Evolutionary conservation across 139 green algal species (phyloP).

Genomic region (Micractinium sp.): DNA sequence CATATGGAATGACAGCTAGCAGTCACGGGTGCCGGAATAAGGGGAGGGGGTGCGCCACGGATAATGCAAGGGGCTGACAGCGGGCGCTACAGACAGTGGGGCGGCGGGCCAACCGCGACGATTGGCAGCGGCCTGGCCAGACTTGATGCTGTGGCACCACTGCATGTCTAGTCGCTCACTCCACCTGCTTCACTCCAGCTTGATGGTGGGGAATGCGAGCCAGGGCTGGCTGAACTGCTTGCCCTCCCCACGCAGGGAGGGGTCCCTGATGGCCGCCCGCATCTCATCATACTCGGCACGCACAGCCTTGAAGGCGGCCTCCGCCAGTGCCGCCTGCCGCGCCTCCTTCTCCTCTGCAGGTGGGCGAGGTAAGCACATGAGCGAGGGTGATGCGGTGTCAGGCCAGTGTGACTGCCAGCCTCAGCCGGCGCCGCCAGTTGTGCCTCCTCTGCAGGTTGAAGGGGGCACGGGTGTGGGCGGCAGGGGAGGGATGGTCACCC

Average conservation of each 20-base stretch:
- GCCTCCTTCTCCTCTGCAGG: constrained; percentile 65
- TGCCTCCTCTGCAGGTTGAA: no score
- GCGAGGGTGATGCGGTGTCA: no score
- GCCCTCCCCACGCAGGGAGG: constrained; percentile 40
- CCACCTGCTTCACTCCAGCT: constrained; percentile 11
- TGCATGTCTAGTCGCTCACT: no score
- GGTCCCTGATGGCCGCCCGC: constrained; percentile 68
- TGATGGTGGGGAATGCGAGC: constrained; percentile 23
- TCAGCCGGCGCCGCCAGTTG: no score
- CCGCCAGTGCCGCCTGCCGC: constrained; percentile 53
- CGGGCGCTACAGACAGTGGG: background rate
- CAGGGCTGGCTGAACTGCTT: constrained; percentile 38
- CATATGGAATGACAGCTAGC: no score
- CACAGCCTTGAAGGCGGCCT: constrained; percentile 52
- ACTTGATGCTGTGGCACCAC: background rate
- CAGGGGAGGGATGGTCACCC: no score
- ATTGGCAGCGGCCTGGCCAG: no score
- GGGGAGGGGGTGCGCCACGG: no score
- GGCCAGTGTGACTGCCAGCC: no score
- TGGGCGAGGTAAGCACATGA: background rate
- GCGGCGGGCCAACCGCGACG: background rate
- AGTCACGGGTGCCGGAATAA: no score
- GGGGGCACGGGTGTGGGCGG: no score
- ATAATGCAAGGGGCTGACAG: no score
- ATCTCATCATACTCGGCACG: constrained; percentile 61